These are phyloP conservation scores for Sutorius eximius DNA, from an alignment of 1,284 basidiomycete genomes.

Conservation along the genomic window DNA sequence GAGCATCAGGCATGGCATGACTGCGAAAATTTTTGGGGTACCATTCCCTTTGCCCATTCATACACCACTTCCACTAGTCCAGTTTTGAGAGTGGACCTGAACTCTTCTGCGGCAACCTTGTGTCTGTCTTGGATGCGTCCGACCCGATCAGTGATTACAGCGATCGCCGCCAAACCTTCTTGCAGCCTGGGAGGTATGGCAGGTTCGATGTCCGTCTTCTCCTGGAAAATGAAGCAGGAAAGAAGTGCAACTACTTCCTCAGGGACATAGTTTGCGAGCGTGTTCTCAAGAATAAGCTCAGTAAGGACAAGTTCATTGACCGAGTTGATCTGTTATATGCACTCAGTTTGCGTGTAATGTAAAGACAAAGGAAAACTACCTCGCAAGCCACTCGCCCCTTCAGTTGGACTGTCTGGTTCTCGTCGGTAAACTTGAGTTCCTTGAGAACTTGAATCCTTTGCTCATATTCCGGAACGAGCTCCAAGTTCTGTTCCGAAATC, in stretches of 20 bases:
- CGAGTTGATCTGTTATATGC: conserved; percentile 85
- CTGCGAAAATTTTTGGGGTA: conserved; percentile 41
- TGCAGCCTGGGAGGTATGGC: conserved; percentile 75
- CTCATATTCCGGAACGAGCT: conserved; percentile 96
- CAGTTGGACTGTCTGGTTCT: conserved; percentile 90
- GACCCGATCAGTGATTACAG: conserved; percentile 82
- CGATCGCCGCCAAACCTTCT: conserved; percentile 77
- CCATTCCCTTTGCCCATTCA: conserved; percentile 99
- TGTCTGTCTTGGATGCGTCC: conserved; percentile 76
- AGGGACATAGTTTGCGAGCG: conserved; percentile 85
- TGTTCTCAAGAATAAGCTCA: conserved; percentile 96
- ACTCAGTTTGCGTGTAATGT: conserved; percentile 59
- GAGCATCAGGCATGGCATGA: not conserved
- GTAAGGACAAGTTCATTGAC: conserved; percentile 94
- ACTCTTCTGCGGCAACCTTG: conserved; percentile 79
- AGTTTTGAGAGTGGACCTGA: conserved; percentile 76
- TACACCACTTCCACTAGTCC: conserved; percentile 96
- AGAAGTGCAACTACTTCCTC: conserved; percentile 97
- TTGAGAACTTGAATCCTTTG: conserved; percentile 91
- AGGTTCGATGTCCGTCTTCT: conserved; percentile 91
- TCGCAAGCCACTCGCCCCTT: conserved; percentile 99
- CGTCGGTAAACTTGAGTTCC: conserved; percentile 89
- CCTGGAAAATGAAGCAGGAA: conserved; percentile 96
- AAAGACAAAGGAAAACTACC: conserved; percentile 42
- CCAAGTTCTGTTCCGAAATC: conserved; percentile 95